Percentiles rank a stretch among this genome's conserved stretches.
phyloP scores from a whole-genome alignment of 371 early-diverging fungal species.

The Blastocladiella emersonii region DNA sequence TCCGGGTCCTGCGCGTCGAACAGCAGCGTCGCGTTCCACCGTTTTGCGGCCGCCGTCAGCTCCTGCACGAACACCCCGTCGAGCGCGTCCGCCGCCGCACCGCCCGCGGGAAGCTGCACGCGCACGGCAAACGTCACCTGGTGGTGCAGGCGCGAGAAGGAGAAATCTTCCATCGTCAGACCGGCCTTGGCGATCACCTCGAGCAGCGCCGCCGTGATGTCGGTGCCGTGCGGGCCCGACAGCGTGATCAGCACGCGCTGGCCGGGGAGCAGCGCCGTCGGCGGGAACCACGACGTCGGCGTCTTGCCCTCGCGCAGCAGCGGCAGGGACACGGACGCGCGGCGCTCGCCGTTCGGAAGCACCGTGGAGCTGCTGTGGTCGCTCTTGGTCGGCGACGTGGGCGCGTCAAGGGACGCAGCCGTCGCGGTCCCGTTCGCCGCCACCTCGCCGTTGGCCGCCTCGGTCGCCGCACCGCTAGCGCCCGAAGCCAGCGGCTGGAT shows the following conservation, averaged over 20 bases:
- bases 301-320: conserved; percentile 14
- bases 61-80: conserved; percentile 53
- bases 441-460: conserved; percentile 11
- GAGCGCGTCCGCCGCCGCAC: background rate
- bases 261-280: conserved; percentile 30
- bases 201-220: conserved; percentile 67
- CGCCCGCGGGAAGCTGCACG: conserved; percentile 34
- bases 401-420: conserved; percentile 2
- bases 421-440: conserved; percentile 13
- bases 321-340: conserved; percentile 3
- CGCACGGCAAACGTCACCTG: conserved; percentile 74
- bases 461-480: no score
- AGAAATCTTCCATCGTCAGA: conserved; percentile 60
- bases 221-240: conserved; percentile 76
- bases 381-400: conserved; percentile 7
- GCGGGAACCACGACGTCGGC: conserved; percentile 23
- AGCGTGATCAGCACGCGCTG: conserved; percentile 54
- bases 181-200: conserved; percentile 52
- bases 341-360: conserved; percentile 10
- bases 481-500: conserved; percentile 2
- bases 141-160: conserved; percentile 69
- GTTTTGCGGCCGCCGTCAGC: conserved; percentile 51
- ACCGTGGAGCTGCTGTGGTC: conserved; percentile 12
- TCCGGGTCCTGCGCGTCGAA: conserved; percentile 64
- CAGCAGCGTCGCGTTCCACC: conserved; percentile 65